Base-by-base conservation (phyloP, 108 stramenopile genomes). In the Pelagomonas calceolata region DNA sequence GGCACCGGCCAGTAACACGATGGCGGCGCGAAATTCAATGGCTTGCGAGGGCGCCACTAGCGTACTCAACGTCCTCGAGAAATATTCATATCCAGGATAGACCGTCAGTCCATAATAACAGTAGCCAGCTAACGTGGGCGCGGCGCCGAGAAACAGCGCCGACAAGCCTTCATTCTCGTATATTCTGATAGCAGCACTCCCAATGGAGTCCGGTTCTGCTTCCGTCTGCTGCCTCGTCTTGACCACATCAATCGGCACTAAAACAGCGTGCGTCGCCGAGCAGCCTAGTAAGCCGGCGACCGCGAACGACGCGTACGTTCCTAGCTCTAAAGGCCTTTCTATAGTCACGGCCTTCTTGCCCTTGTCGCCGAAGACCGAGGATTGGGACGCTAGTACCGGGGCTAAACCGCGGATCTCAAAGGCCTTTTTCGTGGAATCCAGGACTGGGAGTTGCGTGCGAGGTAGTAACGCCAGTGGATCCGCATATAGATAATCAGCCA, bases 81-180 rank as follows among this genome's bases (percentile, higher is more conserved):
- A 89, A 71, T 93, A 91, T 34, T 92, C 78, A 74, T 96, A 96
- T 36, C 85, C 81, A 0, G 95, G 95, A 79, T 96, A 96, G 16
- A 91, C 93, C n/a, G 84, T 85, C 0, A 93, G 45, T 12, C 95
- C 95, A 73, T 96, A 96, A 91, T 92, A 96, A 21, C 88, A 73
- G 73, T 96, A 96, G 0, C 95, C 95, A 4, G 79, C 87, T 51
- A 96, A 65, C 15, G 95, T 96, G 0, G 95, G 91, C 73, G 91
- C 91, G 1, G 86, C 69, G n/a, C 95, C 95, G 30, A 90, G 78
- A 32, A 90, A 73, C 17, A 96, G 81, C 16, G 84, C 86, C 10
- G 16, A 21, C 16, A 81, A 33, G 36, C 95, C 95, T 78, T 94
- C 92, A 63, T 89, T 76, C n/a, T n/a, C n/a, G n/a, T n/a, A n/a